Percentiles rank a stretch among this genome's conserved stretches.
These are phyloP conservation scores for Tuber magnatum DNA, from an alignment of 495 filamentous ascomycete genomes.

Conservation along the genomic window DNA sequence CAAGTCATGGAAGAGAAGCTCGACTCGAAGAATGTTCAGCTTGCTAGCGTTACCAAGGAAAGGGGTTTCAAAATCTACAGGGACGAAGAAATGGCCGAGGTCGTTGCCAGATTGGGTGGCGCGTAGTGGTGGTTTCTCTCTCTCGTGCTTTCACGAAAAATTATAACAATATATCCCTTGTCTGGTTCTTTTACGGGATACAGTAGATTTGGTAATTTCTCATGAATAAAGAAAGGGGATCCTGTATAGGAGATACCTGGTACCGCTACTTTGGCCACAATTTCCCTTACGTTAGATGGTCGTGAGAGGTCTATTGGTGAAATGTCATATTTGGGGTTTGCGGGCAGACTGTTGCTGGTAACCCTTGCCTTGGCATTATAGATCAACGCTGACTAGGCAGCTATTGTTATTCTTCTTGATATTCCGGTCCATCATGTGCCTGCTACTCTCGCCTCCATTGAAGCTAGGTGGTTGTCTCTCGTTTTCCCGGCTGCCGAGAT, in stretches of 20 bases:
- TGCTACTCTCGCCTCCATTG: neutral
- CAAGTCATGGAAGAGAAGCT: slow-evolving; percentile 99
- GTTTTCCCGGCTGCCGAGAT: neutral
- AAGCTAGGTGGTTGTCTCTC: neutral
- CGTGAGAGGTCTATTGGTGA: neutral
- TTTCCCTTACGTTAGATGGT: neutral
- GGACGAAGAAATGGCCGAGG: slow-evolving; percentile 89
- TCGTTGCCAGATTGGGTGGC: slow-evolving; percentile 62
- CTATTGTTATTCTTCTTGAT: neutral
- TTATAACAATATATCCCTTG: slow-evolving; percentile 12
- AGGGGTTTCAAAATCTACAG: slow-evolving; percentile 96
- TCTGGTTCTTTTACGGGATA: slow-evolving; percentile 8
- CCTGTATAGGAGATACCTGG: slow-evolving; percentile 2
- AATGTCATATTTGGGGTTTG: neutral
- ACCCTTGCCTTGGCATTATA: neutral
- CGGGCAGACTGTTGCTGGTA: neutral
- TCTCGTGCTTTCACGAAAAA: slow-evolving; percentile 10
- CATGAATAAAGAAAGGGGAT: neutral
- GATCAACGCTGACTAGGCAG: neutral
- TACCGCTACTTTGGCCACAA: neutral
- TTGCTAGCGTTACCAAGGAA: slow-evolving; percentile 95
- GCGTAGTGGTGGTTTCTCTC: slow-evolving; percentile 25
- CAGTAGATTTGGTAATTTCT: slow-evolving; percentile 2
- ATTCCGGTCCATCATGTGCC: neutral
- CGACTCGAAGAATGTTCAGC: slow-evolving; percentile 94